phyloP scores from a whole-genome alignment of 441 rosid species.

The Cnidoscolus chayamansa region DNA sequence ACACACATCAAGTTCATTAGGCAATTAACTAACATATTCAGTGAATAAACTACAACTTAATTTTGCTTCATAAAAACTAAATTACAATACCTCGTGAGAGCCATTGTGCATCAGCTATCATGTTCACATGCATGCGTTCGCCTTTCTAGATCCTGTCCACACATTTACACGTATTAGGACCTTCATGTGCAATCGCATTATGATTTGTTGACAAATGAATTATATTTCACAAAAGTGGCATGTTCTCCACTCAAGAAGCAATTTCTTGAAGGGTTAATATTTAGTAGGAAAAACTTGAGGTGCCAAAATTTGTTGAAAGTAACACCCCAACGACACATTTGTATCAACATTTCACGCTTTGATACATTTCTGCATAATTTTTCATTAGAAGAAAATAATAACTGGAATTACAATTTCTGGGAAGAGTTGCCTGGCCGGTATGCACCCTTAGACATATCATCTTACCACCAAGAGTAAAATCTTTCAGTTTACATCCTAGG shows the following conservation, averaged over 20 bases:
- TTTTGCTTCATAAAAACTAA: background rate
- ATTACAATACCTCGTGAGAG: background rate
- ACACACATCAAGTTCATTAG: background rate
- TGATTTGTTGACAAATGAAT: background rate
- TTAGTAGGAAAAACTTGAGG: background rate
- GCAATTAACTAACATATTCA: background rate
- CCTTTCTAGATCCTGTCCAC: background rate
- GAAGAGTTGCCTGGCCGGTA: conserved; percentile 5
- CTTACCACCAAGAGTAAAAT: background rate
- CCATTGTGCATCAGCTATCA: background rate
- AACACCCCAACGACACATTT: background rate
- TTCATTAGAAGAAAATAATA: background rate
- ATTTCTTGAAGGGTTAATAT: background rate
- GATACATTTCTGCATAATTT: background rate
- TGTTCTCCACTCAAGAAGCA: background rate
- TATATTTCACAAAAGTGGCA: conserved; percentile 1
- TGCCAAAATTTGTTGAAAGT: background rate
- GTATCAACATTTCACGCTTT: background rate
- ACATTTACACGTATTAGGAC: background rate
- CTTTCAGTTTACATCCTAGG: background rate
- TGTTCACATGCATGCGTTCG: background rate
- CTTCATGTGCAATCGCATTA: background rate
- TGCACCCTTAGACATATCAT: background rate
- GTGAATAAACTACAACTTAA: background rate
- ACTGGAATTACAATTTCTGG: background rate